Conservation (phyloP, 2,329 filamentous ascomycete species). For the Fusarium sp. region DNA sequence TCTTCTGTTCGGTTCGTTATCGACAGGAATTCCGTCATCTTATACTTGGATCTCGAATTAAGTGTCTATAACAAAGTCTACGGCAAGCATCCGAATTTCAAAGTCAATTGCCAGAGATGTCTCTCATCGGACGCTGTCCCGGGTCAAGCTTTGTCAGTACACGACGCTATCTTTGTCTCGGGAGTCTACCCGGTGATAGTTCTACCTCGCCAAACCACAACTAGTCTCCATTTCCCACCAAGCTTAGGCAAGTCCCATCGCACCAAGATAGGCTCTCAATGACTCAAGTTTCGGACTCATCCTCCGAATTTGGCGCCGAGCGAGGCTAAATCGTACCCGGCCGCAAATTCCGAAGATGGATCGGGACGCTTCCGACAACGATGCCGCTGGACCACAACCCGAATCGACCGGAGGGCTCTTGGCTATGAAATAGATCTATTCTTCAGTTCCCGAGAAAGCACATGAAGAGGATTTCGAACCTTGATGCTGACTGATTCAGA, state of each 20-base stretch:
- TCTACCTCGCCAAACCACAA: background rate
- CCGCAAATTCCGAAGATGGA: background rate
- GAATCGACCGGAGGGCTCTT: background rate
- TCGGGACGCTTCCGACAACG: background rate
- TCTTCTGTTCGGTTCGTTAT: background rate
- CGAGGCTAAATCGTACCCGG: background rate
- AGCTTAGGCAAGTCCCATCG: background rate
- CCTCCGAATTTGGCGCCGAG: background rate
- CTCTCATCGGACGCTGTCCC: background rate
- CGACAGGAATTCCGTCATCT: background rate
- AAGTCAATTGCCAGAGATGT: background rate
- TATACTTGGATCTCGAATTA: background rate
- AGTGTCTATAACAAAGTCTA: background rate
- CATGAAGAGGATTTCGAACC: too few relatives aligned
- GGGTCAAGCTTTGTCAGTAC: background rate
- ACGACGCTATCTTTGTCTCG: background rate
- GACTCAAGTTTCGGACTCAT: background rate
- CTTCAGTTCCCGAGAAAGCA: too few relatives aligned
- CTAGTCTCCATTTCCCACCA: background rate
- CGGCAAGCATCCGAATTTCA: background rate
- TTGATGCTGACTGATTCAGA: too few relatives aligned
- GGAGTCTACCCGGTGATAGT: background rate
- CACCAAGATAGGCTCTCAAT: too few relatives aligned
- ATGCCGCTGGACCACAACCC: background rate
- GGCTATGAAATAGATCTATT: too few relatives aligned